These are phyloP conservation scores for Coniferiporia sulphurascens DNA, from an alignment of 1,284 basidiomycete species.

Conservation along the genomic window DNA sequence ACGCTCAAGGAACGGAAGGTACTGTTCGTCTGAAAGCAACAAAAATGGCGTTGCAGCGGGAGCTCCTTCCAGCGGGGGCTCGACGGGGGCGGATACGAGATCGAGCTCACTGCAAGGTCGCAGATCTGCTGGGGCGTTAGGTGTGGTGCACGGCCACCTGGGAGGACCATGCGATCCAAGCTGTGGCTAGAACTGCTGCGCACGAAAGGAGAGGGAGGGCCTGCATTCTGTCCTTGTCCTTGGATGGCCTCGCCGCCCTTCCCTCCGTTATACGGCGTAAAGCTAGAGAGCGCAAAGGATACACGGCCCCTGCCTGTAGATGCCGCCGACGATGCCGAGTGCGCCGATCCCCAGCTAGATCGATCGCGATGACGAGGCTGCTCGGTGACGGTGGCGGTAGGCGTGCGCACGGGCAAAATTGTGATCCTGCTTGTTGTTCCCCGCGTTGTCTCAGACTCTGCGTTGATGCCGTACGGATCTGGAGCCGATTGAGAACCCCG, in stretches of 20 bases:
- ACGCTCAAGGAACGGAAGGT: slow-evolving; percentile 32
- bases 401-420: slow-evolving; percentile 27
- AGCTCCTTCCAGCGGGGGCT: slow-evolving; percentile 11
- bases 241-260: neutral
- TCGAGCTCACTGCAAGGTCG: slow-evolving; percentile 23
- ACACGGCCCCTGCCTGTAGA: slow-evolving; percentile 20
- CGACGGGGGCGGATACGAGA: slow-evolving; percentile 15
- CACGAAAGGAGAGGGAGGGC: neutral
- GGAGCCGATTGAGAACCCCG: slow-evolving; percentile 28
- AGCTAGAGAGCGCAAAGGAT: slow-evolving; percentile 26
- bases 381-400: slow-evolving; percentile 11
- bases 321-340: slow-evolving; percentile 14
- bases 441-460: slow-evolving; percentile 20
- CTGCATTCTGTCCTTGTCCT: neutral
- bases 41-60: slow-evolving; percentile 24
- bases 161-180: slow-evolving; percentile 17
- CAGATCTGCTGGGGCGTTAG: slow-evolving; percentile 26
- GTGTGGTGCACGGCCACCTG: slow-evolving; percentile 12
- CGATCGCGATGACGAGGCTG: slow-evolving; percentile 12
- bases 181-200: slow-evolving; percentile 15
- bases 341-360: slow-evolving; percentile 21
- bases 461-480: slow-evolving; percentile 27
- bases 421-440: slow-evolving; percentile 26
- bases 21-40: slow-evolving; percentile 27
- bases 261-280: slow-evolving; percentile 22